Evolutionary conservation across 2,329 filamentous ascomycete genomes (phyloP), one percentile per base, ranked within the genome.

Genomic region (Colletotrichum sansevieriae): DNA sequence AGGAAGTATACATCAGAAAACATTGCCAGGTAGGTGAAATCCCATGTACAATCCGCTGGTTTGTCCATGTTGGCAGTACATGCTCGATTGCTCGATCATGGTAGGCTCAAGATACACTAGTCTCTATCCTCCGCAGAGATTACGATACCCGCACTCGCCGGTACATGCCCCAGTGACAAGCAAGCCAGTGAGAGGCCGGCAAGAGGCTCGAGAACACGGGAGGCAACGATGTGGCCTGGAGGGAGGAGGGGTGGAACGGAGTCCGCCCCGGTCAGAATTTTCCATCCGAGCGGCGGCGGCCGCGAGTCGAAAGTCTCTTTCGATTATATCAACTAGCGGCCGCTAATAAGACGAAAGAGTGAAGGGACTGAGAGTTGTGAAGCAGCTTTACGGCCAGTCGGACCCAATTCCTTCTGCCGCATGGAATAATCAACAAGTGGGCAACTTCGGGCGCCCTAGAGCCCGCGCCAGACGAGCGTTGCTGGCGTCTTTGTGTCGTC

Each of bases 401-500:
- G 35, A 39, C 35, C 10, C 35, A 39, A 11, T 39, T 39, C 35
- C 12, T 10, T 12, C 35, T 39, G 10, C 35, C 12, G 35, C 25
- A 25, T 10, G n/a, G 43, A n/a, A 20, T 13, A 44, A 12, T n/a
- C 18, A 46, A n/a, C 12, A 7, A 46, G 43, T 46, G 43, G 43
- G n/a, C 43, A 46, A 29, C n/a, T 46, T 46, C 18, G 15, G 13
- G 15, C 18, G 43, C 43, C n/a, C 54, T 49, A 37, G 56, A n/a
- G n/a, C n/a, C n/a, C n/a, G n/a, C n/a, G n/a, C 41, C 39, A 47
- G 64, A 35, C 65, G 54, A 52, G 44, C 51, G 64, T 52, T 67
- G 52, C 37, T 11, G 35, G 29, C 52, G 52, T 12, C 37, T 37
- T 25, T 33, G 15, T 29, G 15, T 52, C 49, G n/a, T n/a, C 49